Evolutionary conservation across 768 basidiomycete species (phyloP), one percentile per base, ranked within the genome.

Genomic region (Termitomyces sp.): DNA sequence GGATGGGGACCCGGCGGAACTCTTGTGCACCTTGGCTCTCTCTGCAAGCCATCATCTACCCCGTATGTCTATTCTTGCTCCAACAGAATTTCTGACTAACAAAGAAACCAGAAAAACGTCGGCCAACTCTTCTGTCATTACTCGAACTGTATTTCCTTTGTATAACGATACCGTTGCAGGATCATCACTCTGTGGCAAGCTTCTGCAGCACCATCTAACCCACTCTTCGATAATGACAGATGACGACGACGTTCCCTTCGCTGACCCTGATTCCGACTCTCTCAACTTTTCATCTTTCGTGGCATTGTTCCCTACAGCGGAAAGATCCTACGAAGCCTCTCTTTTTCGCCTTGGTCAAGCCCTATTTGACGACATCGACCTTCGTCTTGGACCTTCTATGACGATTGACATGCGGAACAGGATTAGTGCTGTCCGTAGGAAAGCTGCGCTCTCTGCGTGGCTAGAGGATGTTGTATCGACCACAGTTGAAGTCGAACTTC

Each of bases 261-360:
- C 90, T 9, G 76, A 77, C 53, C 89, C 88, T 0, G 80, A 82
- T 12, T 60, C 73, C 7, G 64, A 76, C 10, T 66, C 77, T 13
- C 80, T 97, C 20, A 79, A 83, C 36, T 98, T 98, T 68, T 77
- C 82, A 4, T 88, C 92, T 6, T 94, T 95, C 64, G 76, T 80
- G 5, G 70, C 81, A 9, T 73, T 91, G 20, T 92, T 93, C 68
- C 79, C 86, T 6, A 69, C 82, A 5, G 82, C 83, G 22, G 90
- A 96, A 61, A 74, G 76, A 7, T 83, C 88, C 0, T 82, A 82
- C 59, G 88, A 93, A 62, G 89, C 93, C 0, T 79, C 79, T 7
- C 68, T 98, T 35, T 98, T 94, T 75, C 86, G 89, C n/a, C 83
- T 98, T 1, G 94, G 91, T 3, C 80, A 80, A 18, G 91, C 91